Conservation (phyloP, 2,329 filamentous ascomycete genomes). For the Xylariaceae sp. region DNA sequence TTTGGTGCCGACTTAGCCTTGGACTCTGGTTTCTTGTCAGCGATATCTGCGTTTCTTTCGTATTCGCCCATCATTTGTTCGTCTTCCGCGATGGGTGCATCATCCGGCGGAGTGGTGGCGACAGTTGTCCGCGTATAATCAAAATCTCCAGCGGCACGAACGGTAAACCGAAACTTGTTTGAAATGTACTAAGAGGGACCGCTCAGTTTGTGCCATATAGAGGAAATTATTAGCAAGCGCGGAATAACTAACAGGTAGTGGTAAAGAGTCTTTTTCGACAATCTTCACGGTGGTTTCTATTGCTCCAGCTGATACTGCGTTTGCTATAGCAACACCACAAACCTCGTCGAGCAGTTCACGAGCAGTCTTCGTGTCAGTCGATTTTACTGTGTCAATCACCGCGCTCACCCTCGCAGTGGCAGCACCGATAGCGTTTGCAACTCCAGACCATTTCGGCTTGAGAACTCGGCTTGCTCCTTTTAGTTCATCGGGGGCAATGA, state of each 20-base stretch:
- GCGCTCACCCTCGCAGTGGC: conserved; percentile 58
- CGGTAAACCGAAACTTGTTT: conserved; percentile 53
- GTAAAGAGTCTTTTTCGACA: conserved; percentile 51
- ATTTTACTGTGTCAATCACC: conserved; percentile 48
- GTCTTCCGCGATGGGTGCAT: not conserved
- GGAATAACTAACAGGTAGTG: conserved; percentile 41
- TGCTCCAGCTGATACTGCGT: conserved; percentile 44
- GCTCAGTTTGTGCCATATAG: not conserved
- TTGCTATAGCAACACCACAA: conserved; percentile 39
- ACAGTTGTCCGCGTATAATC: conserved; percentile 37
- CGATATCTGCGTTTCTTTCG: conserved; percentile 14
- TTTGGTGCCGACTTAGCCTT: conserved; percentile 11
- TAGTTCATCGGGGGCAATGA: conserved; percentile 54
- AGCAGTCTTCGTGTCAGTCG: conserved; percentile 39
- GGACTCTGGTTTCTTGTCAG: conserved; percentile 8
- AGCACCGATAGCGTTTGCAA: conserved; percentile 63
- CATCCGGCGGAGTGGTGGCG: conserved; percentile 9
- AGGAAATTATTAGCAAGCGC: not conserved
- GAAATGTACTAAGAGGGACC: conserved; percentile 39
- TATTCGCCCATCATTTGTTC: conserved; percentile 21
- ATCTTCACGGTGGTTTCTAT: conserved; percentile 40
- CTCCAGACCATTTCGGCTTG: conserved; percentile 53
- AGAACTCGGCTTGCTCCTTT: conserved; percentile 53
- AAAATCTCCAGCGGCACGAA: conserved; percentile 57
- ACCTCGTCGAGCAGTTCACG: conserved; percentile 37